phyloP scores from a whole-genome alignment of 345 rosid genomes.

The Eucalyptus cloeziana region DNA sequence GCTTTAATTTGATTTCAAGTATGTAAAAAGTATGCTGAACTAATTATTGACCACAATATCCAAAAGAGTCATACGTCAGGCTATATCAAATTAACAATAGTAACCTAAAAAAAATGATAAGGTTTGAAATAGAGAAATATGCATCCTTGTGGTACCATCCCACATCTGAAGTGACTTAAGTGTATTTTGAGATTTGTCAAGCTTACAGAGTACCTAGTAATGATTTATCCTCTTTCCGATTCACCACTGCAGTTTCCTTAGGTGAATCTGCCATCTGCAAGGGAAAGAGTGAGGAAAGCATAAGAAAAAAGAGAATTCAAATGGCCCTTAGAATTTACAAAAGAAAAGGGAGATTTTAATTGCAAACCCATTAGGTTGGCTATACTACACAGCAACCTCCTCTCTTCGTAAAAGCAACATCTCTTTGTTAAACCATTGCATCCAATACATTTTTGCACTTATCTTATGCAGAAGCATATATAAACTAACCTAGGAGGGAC shows the following conservation, averaged over 20 bases:
- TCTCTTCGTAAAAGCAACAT: neutral
- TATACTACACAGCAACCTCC: neutral
- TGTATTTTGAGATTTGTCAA: neutral
- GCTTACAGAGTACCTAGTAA: conserved; percentile 22
- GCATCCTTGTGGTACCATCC: neutral
- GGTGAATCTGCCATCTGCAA: conserved; percentile 28
- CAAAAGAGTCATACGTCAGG: neutral
- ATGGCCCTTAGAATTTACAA: neutral
- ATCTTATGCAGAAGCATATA: neutral
- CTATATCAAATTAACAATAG: neutral
- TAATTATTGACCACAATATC: neutral
- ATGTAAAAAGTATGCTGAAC: too few relatives aligned
- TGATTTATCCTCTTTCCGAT: conserved; percentile 18
- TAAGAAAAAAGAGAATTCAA: neutral
- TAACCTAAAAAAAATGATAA: neutral
- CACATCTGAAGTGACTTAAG: neutral
- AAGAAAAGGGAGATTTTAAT: neutral
- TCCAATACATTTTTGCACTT: neutral
- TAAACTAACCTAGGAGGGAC: neutral
- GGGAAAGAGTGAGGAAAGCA: neutral
- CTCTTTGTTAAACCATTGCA: neutral
- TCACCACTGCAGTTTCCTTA: conserved; percentile 16
- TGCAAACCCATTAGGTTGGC: neutral
- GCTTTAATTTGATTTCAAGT: neutral
- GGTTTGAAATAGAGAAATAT: neutral